phyloP scores from a whole-genome alignment of 345 rosid species.

The Mercurialis annua region DNA sequence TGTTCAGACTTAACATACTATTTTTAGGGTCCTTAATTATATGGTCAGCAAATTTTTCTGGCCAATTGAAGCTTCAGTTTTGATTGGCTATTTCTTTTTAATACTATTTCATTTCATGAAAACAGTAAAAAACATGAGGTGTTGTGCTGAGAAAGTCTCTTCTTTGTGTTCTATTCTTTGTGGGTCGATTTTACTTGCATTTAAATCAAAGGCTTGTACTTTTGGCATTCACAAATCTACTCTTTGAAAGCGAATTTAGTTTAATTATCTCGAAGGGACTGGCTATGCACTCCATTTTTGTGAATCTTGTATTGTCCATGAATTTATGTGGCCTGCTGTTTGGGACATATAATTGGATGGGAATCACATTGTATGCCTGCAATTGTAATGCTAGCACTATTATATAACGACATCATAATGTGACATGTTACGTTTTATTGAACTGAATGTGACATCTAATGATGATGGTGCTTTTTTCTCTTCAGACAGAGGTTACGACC shows the following conservation, averaged over 20 bases:
- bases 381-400: not conserved
- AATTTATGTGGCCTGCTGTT: not conserved
- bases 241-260: not conserved
- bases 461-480: constrained; percentile 14
- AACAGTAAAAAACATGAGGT: too few species aligned
- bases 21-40: too few species aligned
- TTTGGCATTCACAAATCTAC: not conserved
- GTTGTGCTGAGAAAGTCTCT: not conserved
- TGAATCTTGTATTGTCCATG: not conserved
- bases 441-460: too few species aligned
- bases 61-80: not conserved
- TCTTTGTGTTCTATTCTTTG: not conserved
- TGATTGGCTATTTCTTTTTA: too few species aligned
- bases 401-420: not conserved
- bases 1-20: too few species aligned
- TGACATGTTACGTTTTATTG: too few species aligned
- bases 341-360: not conserved
- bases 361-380: not conserved
- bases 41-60: too few species aligned
- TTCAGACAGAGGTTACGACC: constrained; percentile 90
- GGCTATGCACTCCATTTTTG: not conserved
- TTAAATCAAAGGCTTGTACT: not conserved
- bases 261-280: not conserved
- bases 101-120: too few species aligned
- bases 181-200: not conserved